A percentile compares a stretch with the other conserved stretches of the same genome.
phyloP scores from a whole-genome alignment of 148 eudicot genomes.

The Spergularia marina region DNA sequence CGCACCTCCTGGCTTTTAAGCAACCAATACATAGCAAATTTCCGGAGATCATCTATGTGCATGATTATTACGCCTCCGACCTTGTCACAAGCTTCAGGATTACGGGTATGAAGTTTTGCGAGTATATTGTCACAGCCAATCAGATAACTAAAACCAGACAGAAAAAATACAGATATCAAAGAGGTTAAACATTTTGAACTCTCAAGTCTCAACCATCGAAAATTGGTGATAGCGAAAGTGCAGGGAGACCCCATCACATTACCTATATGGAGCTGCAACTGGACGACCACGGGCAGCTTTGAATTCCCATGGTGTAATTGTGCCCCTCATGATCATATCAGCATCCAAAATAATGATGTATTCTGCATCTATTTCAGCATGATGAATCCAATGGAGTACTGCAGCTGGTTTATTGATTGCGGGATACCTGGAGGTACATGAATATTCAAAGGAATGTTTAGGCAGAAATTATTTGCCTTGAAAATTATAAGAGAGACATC shows the following conservation, averaged over 20 bases:
- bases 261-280: conserved; percentile 94
- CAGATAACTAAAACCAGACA: conserved; percentile 60
- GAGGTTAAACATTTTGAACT: background rate
- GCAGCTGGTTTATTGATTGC: conserved; percentile 97
- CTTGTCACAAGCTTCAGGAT: conserved; percentile 91
- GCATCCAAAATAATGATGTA: conserved; percentile 85
- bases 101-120: conserved; percentile 82
- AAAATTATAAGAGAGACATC: too few species aligned
- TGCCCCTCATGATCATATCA: conserved; percentile 97
- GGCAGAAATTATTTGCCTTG: too few species aligned
- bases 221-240: background rate
- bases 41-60: conserved; percentile 88
- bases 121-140: conserved; percentile 92
- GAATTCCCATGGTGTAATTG: conserved; percentile 96
- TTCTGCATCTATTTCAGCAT: conserved; percentile 81
- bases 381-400: conserved; percentile 89
- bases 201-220: background rate
- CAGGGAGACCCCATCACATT: conserved; percentile 23
- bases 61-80: conserved; percentile 95
- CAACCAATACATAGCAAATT: conserved; percentile 77
- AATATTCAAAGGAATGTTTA: background rate
- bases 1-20: conserved; percentile 94
- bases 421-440: conserved; percentile 68
- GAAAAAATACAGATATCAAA: background rate
- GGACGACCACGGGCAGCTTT: conserved; percentile 79